Evolutionary conservation across 2,329 filamentous ascomycete species (phyloP).

Genomic region (Sodiomyces alkalinus): DNA sequence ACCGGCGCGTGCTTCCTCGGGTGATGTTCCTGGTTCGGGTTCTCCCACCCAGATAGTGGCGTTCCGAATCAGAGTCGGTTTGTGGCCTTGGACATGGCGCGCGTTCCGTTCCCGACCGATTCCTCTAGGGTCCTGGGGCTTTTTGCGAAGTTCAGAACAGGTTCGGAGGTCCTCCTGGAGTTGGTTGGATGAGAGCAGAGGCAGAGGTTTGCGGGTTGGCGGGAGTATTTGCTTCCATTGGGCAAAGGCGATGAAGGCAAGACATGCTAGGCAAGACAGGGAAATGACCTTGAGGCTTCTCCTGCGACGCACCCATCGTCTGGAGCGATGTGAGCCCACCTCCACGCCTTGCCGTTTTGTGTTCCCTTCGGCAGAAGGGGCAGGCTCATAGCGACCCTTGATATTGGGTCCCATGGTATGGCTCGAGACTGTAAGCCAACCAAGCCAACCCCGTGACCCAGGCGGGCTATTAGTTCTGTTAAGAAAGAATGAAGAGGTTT

Average conservation of each 20-base stretch:
- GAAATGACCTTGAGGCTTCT: conserved; percentile 16
- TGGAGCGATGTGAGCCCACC: no score
- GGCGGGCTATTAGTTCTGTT: no score
- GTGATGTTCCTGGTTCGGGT: conserved; percentile 32
- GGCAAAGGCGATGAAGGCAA: conserved; percentile 34
- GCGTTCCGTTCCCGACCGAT: conserved; percentile 43
- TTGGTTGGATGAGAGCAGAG: conserved; percentile 35
- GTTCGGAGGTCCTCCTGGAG: conserved; percentile 37
- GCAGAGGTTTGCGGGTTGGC: no score
- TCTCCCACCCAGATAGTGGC: conserved; percentile 54
- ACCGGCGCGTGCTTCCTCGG: conserved; percentile 38
- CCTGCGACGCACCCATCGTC: conserved; percentile 4
- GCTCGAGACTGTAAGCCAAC: no score
- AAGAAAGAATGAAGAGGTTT: no score
- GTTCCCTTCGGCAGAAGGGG: no score
- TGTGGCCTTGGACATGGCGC: conserved; percentile 41
- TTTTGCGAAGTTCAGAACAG: conserved; percentile 38
- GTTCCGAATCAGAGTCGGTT: conserved; percentile 48
- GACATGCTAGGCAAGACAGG: conserved; percentile 26
- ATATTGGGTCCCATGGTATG: no score
- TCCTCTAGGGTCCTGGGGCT: conserved; percentile 39
- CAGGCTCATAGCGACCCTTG: no score
- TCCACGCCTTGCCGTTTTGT: no score
- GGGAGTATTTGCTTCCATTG: conserved; percentile 35
- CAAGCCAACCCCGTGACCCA: no score